These are phyloP conservation scores for Ceratopteris richardii DNA, from an alignment of 75 land plant species.

Conservation along the genomic window DNA sequence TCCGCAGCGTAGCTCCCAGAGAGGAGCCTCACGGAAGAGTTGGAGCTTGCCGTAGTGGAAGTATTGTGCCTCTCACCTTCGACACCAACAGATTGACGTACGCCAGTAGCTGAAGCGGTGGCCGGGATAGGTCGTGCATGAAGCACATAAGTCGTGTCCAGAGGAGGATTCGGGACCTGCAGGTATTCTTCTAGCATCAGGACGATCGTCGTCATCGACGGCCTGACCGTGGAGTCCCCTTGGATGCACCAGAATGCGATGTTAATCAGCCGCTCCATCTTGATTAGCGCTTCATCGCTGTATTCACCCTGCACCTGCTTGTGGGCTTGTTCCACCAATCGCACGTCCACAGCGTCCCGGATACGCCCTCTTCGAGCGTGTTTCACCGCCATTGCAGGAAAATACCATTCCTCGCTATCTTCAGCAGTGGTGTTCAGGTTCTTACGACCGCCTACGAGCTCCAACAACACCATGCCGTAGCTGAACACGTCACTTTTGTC, in stretches of 20 bases:
- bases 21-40: too few species aligned
- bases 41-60: too few species aligned
- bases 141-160: neutral
- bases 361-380: constrained; percentile 29
- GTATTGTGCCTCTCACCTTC: too few species aligned
- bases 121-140: neutral
- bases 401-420: constrained; percentile 35
- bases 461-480: constrained; percentile 67
- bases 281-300: neutral
- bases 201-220: constrained; percentile 53
- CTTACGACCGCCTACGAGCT: constrained; percentile 61
- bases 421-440: constrained; percentile 43
- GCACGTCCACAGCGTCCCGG: constrained; percentile 29
- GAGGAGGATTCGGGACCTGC: constrained; percentile 33
- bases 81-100: too few species aligned
- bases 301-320: constrained; percentile 9
- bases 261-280: constrained; percentile 30
- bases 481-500: constrained; percentile 76
- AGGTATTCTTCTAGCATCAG: constrained; percentile 55
- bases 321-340: constrained; percentile 21
- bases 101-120: too few species aligned
- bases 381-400: constrained; percentile 50
- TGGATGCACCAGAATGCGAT: constrained; percentile 75
- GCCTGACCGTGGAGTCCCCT: constrained; percentile 46
- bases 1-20: too few species aligned